These are phyloP conservation scores for Hibiscus trionum DNA, from an alignment of 345 rosid genomes.

Conservation along the genomic window DNA sequence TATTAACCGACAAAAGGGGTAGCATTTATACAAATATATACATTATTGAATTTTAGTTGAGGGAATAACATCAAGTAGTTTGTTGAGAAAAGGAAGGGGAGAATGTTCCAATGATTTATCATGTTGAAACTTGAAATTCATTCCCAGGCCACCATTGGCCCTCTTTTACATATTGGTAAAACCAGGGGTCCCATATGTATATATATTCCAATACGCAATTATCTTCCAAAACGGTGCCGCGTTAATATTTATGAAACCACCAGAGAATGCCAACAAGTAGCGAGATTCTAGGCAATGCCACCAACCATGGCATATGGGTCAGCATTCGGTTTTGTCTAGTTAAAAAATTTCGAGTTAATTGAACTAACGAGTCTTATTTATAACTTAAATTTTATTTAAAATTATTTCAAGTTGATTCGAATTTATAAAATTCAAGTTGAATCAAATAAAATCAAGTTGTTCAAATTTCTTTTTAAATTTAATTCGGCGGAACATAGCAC, in stretches of 20 bases:
- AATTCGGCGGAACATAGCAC: too few relatives aligned
- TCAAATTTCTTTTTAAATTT: too few relatives aligned
- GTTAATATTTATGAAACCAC: neutral
- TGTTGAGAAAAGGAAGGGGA: neutral
- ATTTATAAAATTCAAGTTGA: too few relatives aligned
- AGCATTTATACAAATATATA: neutral
- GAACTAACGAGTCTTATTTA: too few relatives aligned
- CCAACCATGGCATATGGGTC: neutral
- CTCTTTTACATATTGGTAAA: neutral
- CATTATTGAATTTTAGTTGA: neutral
- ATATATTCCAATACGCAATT: neutral
- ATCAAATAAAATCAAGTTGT: too few relatives aligned
- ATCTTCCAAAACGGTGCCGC: neutral
- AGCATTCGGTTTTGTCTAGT: too few relatives aligned
- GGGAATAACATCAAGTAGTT: neutral
- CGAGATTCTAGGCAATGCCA: slow-evolving; percentile 25
- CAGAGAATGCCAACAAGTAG: neutral
- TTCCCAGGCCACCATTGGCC: neutral
- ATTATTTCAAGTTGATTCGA: too few relatives aligned
- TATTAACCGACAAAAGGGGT: neutral
- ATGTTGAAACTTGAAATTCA: slow-evolving; percentile 1
- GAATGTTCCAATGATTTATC: slow-evolving; percentile 8
- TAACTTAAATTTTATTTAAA: too few relatives aligned
- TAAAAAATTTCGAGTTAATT: too few relatives aligned
- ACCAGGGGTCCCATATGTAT: neutral